phyloP scores from a whole-genome alignment of 768 basidiomycete species.

The Russula emetica region DNA sequence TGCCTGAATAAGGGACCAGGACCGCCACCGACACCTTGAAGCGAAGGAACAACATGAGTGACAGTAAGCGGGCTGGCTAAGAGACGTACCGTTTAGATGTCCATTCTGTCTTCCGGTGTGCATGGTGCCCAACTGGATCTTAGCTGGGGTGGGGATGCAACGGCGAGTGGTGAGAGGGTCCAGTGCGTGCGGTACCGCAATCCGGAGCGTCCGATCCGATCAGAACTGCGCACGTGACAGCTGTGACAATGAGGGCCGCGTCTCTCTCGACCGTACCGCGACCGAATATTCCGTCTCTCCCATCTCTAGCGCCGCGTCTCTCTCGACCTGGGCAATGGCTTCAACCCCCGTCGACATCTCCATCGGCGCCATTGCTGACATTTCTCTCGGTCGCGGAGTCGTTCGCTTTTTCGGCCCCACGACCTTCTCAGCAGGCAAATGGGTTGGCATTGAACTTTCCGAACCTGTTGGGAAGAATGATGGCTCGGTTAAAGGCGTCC shows the following conservation, averaged over 20 bases:
- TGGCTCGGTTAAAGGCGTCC: slow-evolving; percentile 71
- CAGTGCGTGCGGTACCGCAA: background rate
- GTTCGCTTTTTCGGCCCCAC: slow-evolving; percentile 86
- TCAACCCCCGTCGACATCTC: slow-evolving; percentile 40
- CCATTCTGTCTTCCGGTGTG: slow-evolving; percentile 21
- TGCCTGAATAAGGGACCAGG: slow-evolving; percentile 24
- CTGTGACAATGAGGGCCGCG: too few relatives aligned
- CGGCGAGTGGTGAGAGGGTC: background rate
- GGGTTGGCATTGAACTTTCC: slow-evolving; percentile 89
- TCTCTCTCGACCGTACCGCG: too few relatives aligned
- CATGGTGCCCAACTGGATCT: background rate
- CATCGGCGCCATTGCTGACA: slow-evolving; percentile 73
- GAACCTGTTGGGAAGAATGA: slow-evolving; percentile 93
- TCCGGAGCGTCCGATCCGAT: slow-evolving; percentile 1
- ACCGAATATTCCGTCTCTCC: too few relatives aligned
- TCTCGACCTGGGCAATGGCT: slow-evolving; percentile 12
- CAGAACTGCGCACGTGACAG: background rate
- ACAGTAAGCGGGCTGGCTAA: background rate
- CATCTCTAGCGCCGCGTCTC: background rate
- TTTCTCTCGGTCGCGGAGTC: slow-evolving; percentile 74
- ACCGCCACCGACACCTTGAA: slow-evolving; percentile 25
- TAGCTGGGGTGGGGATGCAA: background rate
- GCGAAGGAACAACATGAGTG: background rate
- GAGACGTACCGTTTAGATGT: slow-evolving; percentile 16
- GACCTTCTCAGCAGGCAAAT: slow-evolving; percentile 82